These are phyloP conservation scores for Zostera marina DNA, from an alignment of 116 monocot genomes.

Conservation along the genomic window DNA sequence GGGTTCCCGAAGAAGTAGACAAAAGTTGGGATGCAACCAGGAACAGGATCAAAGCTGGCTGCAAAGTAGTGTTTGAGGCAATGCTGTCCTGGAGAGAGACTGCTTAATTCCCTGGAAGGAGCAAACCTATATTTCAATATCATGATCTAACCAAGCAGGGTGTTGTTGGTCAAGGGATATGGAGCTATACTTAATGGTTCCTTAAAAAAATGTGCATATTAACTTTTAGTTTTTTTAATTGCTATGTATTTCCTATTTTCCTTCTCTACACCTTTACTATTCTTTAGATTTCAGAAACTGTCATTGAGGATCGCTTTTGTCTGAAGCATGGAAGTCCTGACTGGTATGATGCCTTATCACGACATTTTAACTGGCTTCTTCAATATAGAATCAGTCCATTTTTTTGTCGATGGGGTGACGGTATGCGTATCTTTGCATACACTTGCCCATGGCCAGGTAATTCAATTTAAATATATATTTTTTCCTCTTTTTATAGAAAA, in stretches of 20 bases:
- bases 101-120: no score
- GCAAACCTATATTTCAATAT: no score
- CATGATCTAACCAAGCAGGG: no score
- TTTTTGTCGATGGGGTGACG: slow-evolving; percentile 98
- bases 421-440: slow-evolving; percentile 90
- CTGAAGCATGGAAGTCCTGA: slow-evolving; percentile 73
- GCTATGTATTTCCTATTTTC: neutral
- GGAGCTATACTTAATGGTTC: no score
- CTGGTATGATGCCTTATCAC: slow-evolving; percentile 76
- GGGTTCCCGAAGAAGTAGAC: no score
- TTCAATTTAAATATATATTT: neutral
- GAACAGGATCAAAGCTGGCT: no score
- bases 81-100: no score
- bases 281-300: slow-evolving; percentile 89
- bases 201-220: no score
- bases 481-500: neutral
- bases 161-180: no score
- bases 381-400: slow-evolving; percentile 91
- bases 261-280: slow-evolving; percentile 21
- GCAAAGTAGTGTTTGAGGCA: no score
- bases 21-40: no score
- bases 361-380: slow-evolving; percentile 93
- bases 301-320: slow-evolving; percentile 95
- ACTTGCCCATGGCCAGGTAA: slow-evolving; percentile 99
- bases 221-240: no score